phyloP scores from a whole-genome alignment of 345 rosid species.

The Sisymbrium altissimum region DNA sequence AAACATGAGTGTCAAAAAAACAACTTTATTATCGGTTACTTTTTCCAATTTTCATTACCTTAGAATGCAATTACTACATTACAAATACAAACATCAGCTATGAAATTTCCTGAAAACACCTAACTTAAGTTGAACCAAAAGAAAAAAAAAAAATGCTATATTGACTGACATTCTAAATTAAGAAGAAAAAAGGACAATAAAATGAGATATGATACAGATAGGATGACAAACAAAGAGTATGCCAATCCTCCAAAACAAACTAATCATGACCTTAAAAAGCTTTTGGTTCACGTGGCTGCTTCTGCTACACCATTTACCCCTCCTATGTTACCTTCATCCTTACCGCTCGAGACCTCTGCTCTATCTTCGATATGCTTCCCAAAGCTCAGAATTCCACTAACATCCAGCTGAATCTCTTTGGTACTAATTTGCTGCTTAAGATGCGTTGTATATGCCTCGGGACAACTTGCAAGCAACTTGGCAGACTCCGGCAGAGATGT shows the following conservation, averaged over 20 bases:
- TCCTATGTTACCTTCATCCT: constrained; percentile 33
- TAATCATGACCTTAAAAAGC: constrained; percentile 23
- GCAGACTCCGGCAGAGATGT: constrained; percentile 77
- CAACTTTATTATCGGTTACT: no score
- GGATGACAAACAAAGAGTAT: constrained; percentile 32
- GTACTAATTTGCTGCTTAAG: constrained; percentile 19
- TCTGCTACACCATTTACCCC: constrained; percentile 32
- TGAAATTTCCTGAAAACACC: constrained; percentile 22
- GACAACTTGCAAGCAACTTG: constrained; percentile 62
- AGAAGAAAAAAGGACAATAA: background rate
- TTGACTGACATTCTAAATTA: constrained; percentile 27
- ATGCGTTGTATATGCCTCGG: constrained; percentile 54
- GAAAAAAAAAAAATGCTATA: constrained; percentile 26
- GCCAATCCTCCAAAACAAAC: constrained; percentile 29
- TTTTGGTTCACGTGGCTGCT: constrained; percentile 22
- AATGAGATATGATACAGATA: constrained; percentile 27
- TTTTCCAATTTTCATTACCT: no score
- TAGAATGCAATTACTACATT: background rate
- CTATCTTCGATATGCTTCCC: constrained; percentile 19
- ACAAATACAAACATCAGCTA: constrained; percentile 35
- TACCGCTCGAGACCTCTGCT: constrained; percentile 9
- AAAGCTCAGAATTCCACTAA: constrained; percentile 17
- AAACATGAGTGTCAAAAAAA: no score
- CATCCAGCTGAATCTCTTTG: constrained; percentile 32
- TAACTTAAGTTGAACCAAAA: constrained; percentile 25